Evolutionary conservation across 805 yeast genomes (phyloP).

Genomic region (Teunomyces atbi): DNA sequence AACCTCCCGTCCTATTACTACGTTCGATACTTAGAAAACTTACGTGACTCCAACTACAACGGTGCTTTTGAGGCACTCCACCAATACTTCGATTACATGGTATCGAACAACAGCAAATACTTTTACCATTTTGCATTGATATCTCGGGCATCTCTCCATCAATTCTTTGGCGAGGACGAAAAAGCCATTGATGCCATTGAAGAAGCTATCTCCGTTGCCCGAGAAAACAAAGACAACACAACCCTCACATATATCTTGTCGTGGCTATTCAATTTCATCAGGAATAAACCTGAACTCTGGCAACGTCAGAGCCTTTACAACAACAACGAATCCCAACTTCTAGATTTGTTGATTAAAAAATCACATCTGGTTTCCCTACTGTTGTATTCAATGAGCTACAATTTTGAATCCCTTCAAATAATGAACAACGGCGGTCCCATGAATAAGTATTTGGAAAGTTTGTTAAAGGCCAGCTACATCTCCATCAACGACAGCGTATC

Average conservation of each 20-base stretch:
- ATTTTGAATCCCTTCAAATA: conserved; percentile 58
- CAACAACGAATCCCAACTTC: conserved; percentile 60
- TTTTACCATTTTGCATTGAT: conserved; percentile 77
- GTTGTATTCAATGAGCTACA: conserved; percentile 60
- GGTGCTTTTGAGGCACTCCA: conserved; percentile 50
- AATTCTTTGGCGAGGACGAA: conserved; percentile 60
- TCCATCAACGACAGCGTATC: conserved; percentile 48
- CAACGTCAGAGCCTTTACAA: conserved; percentile 44
- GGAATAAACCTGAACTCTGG: conserved; percentile 60
- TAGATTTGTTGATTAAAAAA: conserved; percentile 57
- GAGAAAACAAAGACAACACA: conserved; percentile 75
- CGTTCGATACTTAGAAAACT: conserved; percentile 57
- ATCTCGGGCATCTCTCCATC: conserved; percentile 69
- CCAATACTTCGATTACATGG: conserved; percentile 73
- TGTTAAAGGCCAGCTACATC: conserved; percentile 55
- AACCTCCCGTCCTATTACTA: conserved; percentile 47
- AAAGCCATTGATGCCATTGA: conserved; percentile 78
- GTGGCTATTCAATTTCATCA: conserved; percentile 71
- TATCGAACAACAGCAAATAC: conserved; percentile 59
- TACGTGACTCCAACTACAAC: conserved; percentile 60
- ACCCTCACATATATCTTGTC: conserved; percentile 71
- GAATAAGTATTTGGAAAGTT: conserved; percentile 49
- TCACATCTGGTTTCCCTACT: conserved; percentile 49
- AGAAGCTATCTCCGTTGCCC: conserved; percentile 83
- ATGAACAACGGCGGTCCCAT: conserved; percentile 52